Evolutionary conservation across 1,284 basidiomycete species (phyloP), one percentile per base, ranked within the genome.

Genomic region (Malassezia sp.): DNA sequence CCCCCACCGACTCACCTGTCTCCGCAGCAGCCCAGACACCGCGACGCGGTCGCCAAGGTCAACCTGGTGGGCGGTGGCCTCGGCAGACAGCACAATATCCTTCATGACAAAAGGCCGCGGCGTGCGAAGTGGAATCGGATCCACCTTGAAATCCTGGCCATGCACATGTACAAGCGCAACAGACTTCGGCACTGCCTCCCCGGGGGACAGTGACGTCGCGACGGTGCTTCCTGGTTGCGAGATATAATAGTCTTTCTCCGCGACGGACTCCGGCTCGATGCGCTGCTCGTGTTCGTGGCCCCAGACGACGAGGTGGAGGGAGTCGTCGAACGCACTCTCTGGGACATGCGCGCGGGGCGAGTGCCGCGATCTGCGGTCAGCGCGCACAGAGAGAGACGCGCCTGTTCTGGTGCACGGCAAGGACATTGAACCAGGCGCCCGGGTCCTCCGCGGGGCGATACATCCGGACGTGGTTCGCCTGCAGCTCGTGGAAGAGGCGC

Each of bases 201-300:
- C 64, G 15, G 57, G 60, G 17, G 52, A 42, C n/a, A 49, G 24
- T 38, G 84, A 87, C 0, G 91, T 99, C 0, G 91, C 93, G 4
- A 99, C 81, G 0, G 84, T 88, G 6, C 86, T 91, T 1, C 93
- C 93, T 1, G 93, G 93, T 69, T 99, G 93, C 0, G 82, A 80
- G 63, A 99, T 89, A 60, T 79, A 81, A 73, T 99, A 97, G 4
- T 78, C 76, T 71, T 93, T 91, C 7, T 85, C 89, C 4, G 85
- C 81, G 5, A 99, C 89, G 2, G 80, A 76, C 64, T 95, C 86
- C 0, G 91, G 91, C 2, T 79, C 75, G 50, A 96, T 88, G 21
- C 87, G 79, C 67, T 90, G 95, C 71, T 97, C 91, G 68, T 99
- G 93, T 71, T 99, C 93, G 68, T 99, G 93, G 1, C 93, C 91